Conservation (phyloP, 2,329 filamentous ascomycete genomes). For the Apiospora kogelbergensis region DNA sequence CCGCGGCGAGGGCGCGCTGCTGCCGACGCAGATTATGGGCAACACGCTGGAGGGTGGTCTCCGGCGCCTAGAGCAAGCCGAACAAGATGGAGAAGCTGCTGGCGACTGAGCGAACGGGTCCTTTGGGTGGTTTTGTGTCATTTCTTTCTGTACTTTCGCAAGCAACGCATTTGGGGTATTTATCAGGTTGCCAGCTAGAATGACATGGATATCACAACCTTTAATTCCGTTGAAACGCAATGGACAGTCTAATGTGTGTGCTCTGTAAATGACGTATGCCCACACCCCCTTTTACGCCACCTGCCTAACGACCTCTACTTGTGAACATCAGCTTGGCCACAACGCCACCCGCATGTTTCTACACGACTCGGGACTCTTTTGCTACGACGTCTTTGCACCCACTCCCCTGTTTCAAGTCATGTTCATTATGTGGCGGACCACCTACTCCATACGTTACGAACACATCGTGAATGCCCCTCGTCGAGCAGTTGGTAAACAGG, state of each 20-base stretch:
- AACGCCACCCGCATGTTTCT: too few relatives aligned
- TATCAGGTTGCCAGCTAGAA: background rate
- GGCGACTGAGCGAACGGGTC: background rate
- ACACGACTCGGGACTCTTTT: too few relatives aligned
- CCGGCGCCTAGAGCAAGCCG: constrained; percentile 4
- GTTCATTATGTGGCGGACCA: too few relatives aligned
- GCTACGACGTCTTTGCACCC: too few relatives aligned
- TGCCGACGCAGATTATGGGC: constrained; percentile 17
- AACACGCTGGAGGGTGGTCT: constrained; percentile 15
- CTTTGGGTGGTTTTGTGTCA: background rate
- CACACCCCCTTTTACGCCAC: background rate
- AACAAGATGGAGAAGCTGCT: background rate
- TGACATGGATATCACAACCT: background rate
- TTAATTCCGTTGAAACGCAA: background rate
- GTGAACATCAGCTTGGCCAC: background rate
- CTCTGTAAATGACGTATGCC: background rate
- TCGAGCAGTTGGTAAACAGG: too few relatives aligned
- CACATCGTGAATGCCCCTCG: too few relatives aligned
- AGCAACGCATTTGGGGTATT: background rate
- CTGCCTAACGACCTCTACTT: background rate
- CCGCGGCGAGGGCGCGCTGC: constrained; percentile 8
- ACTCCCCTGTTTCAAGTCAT: too few relatives aligned
- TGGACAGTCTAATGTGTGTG: too few relatives aligned
- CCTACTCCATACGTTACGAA: too few relatives aligned
- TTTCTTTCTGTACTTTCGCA: background rate